phyloP scores from a whole-genome alignment of 1,139 yeast species.

The Sporopachydermia cereana region DNA sequence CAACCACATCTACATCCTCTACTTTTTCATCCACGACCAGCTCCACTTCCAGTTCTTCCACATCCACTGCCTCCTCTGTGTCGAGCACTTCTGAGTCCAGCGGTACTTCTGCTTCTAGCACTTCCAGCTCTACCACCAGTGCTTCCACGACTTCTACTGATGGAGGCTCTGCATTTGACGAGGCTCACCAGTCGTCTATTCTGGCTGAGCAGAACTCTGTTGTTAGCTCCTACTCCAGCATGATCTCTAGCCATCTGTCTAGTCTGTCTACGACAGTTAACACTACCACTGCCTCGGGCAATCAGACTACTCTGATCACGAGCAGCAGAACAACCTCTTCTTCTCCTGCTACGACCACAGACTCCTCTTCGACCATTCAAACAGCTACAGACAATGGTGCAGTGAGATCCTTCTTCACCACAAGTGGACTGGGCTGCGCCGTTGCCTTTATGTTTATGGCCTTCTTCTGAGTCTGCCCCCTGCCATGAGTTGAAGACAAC shows the following conservation, averaged over 20 bases:
- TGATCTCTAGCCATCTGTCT: too few relatives aligned
- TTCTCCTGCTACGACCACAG: background rate
- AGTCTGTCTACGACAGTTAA: conserved; percentile 9
- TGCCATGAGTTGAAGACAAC: too few relatives aligned
- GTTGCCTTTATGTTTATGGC: background rate
- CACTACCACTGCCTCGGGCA: conserved; percentile 8
- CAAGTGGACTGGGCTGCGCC: background rate
- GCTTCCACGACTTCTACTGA: background rate
- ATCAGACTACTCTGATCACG: conserved; percentile 4
- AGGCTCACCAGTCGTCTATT: background rate
- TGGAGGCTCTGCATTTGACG: background rate
- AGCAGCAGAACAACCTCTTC: background rate
- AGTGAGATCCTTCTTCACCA: background rate
- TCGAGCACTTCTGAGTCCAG: background rate
- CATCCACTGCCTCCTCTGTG: background rate
- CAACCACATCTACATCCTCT: conserved; percentile 9
- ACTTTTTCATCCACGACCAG: conserved; percentile 7
- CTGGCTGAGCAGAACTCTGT: background rate
- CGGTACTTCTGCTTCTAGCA: background rate
- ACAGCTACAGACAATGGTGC: background rate
- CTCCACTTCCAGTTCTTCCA: background rate
- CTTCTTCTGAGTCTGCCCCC: background rate
- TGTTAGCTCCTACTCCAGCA: background rate
- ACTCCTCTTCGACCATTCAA: background rate
- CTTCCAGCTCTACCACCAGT: background rate